A percentile compares a stretch with the other conserved stretches of the same genome.
phyloP scores from a whole-genome alignment of 257 asterid genomes.

The Leonotis leonurus region DNA sequence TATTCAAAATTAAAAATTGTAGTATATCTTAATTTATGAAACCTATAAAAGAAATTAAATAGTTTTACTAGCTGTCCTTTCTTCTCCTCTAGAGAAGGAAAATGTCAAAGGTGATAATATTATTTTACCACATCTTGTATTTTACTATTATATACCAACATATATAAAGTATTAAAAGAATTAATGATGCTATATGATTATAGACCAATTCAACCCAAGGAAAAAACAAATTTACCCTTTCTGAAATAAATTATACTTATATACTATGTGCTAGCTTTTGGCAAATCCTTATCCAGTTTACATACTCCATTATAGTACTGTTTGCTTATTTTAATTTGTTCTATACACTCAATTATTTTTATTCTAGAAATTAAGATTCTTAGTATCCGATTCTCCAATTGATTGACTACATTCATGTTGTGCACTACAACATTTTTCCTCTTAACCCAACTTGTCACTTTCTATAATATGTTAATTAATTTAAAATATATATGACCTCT shows the following conservation, averaged over 20 bases:
- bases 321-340: too few species aligned
- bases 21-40: too few species aligned
- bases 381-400: background rate
- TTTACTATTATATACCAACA: background rate
- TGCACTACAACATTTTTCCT: too few species aligned
- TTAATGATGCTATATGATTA: background rate
- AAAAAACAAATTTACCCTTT: slow-evolving; percentile 3
- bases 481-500: background rate
- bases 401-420: too few species aligned
- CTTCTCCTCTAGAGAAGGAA: background rate
- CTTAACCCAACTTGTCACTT: background rate
- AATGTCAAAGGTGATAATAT: background rate
- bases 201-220: slow-evolving; percentile 19
- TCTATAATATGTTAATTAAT: background rate
- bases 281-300: background rate
- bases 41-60: too few species aligned
- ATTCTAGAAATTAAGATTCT: background rate
- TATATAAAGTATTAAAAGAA: too few species aligned
- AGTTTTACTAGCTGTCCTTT: background rate
- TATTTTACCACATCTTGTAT: background rate
- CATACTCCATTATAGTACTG: too few species aligned
- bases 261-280: background rate
- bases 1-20: background rate
- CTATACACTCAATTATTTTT: too few species aligned
- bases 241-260: background rate